A percentile compares a stretch with the other conserved stretches of the same genome.
These are phyloP conservation scores for Acarospora socialis DNA, from an alignment of 2,329 filamentous ascomycete genomes.

Conservation along the genomic window DNA sequence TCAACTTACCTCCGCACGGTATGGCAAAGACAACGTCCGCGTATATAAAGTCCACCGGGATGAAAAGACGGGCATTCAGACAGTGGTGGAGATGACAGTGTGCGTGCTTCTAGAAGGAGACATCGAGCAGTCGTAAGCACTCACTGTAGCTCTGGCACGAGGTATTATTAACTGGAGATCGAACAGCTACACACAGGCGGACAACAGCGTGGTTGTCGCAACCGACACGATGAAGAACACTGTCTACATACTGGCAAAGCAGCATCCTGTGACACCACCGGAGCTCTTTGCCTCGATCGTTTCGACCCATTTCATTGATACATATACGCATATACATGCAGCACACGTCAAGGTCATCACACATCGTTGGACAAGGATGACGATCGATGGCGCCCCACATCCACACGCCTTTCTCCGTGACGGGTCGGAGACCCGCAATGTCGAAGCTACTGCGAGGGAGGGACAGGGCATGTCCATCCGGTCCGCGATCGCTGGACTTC, in stretches of 20 bases:
- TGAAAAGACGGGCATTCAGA: slow-evolving; percentile 60
- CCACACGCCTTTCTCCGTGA: slow-evolving; percentile 91
- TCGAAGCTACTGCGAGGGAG: slow-evolving; percentile 55
- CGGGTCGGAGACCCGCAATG: slow-evolving; percentile 72
- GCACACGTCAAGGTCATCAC: slow-evolving; percentile 71
- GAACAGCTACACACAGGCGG: slow-evolving; percentile 71
- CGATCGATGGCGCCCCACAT: slow-evolving; percentile 74
- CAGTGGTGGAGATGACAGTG: slow-evolving; percentile 88
- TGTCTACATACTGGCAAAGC: slow-evolving; percentile 86
- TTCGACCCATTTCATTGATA: slow-evolving; percentile 75
- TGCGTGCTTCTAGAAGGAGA: slow-evolving; percentile 84
- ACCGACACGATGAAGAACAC: slow-evolving; percentile 99
- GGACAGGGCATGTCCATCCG: slow-evolving; percentile 57
- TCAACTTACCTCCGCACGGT: slow-evolving; percentile 30
- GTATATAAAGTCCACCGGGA: slow-evolving; percentile 88
- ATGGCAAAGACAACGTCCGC: slow-evolving; percentile 84
- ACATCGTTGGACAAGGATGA: slow-evolving; percentile 85
- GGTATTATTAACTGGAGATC: slow-evolving; percentile 13
- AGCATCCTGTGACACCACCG: slow-evolving; percentile 79
- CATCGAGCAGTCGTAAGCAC: slow-evolving; percentile 62
- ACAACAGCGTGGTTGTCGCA: slow-evolving; percentile 90
- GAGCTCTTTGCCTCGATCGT: slow-evolving; percentile 82
- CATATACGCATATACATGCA: slow-evolving; percentile 73
- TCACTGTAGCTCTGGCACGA: neutral
- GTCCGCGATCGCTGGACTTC: slow-evolving; percentile 65